Evolutionary conservation across 1,284 basidiomycete genomes (phyloP), one percentile per base, ranked within the genome.

Genomic region (Neotropicomus parvogracilis): DNA sequence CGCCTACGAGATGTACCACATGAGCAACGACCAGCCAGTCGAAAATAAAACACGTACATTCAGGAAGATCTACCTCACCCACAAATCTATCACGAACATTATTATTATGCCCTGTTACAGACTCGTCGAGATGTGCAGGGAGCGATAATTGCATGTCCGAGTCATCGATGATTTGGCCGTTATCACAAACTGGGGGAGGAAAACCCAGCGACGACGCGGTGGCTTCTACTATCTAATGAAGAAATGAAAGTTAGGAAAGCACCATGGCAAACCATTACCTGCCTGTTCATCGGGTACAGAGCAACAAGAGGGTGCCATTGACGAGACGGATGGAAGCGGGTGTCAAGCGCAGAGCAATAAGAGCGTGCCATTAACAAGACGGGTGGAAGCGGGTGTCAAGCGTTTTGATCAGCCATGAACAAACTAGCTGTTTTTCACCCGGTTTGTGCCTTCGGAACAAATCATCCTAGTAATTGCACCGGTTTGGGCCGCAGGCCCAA

Each of bases 41-140:
- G 36, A 48, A 56, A 10, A 8, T 13, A 32, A 16, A 46, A 45
- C 28, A 36, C 74, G 68, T 69, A 83, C 84, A 70, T 65, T 85
- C 81, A 13, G 78, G 80, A 7, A 85, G 70, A 51, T 81, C 74
- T 13, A 85, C 69, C 27, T 86, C 80, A 8, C 83, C 85, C 6
- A 85, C 78, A 55, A 78, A 85, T 13, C 63, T 63, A 29, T 54
- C 60, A 39, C 57, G 57, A 46, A 50, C 32, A 16, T 33, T 4
- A 19, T 33, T 4, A 19, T 21, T 12, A 24, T 29, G 26, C 6
- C 19, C 13, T 16, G 14, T 35, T 29, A 13, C 21, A n/a, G 20
- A 29, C 17, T 37, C 37, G 7, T 43, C 19, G 21, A 37, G 31
- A 12, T 10, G 37, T 10, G 37, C 32, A 16, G 40, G 13, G 6